These are phyloP conservation scores for Microcos paniculata DNA, from an alignment of 345 rosid species.

Conservation along the genomic window DNA sequence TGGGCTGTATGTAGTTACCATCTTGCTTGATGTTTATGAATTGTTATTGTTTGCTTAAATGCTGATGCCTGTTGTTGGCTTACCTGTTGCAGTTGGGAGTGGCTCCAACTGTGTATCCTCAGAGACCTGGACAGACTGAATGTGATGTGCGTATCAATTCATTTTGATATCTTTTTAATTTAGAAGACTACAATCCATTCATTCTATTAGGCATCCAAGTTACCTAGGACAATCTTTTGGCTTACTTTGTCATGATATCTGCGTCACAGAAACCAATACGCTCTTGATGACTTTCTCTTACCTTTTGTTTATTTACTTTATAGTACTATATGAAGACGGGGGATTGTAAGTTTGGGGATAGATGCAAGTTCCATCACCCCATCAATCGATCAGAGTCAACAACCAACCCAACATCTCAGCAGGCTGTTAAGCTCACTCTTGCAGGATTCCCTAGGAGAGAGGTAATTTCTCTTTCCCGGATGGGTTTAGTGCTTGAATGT, in stretches of 20 bases:
- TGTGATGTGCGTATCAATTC: constrained; percentile 68
- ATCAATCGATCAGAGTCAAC: constrained; percentile 53
- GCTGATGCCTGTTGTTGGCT: constrained; percentile 28
- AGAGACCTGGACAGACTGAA: constrained; percentile 83
- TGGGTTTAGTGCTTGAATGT: neutral
- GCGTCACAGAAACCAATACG: neutral
- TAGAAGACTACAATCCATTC: neutral
- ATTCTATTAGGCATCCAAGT: constrained; percentile 1
- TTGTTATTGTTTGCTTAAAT: constrained; percentile 22
- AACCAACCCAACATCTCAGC: constrained; percentile 43
- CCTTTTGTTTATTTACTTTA: constrained; percentile 9
- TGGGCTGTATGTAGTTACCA: too few relatives aligned
- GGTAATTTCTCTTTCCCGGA: constrained; percentile 33
- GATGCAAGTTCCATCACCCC: constrained; percentile 91
- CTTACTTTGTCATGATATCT: neutral
- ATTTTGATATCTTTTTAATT: neutral
- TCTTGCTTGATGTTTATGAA: constrained; percentile 7
- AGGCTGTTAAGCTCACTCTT: constrained; percentile 68
- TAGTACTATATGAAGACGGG: constrained; percentile 97
- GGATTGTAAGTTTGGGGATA: constrained; percentile 76
- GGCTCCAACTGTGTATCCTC: constrained; percentile 62
- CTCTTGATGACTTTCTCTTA: neutral
- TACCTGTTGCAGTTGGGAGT: constrained; percentile 56
- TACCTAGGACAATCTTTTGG: neutral
- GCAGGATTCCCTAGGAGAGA: constrained; percentile 97